A percentile compares a stretch with the other conserved stretches of the same genome.
These are phyloP conservation scores for Pichia californica DNA, from an alignment of 805 yeast species.

Conservation along the genomic window DNA sequence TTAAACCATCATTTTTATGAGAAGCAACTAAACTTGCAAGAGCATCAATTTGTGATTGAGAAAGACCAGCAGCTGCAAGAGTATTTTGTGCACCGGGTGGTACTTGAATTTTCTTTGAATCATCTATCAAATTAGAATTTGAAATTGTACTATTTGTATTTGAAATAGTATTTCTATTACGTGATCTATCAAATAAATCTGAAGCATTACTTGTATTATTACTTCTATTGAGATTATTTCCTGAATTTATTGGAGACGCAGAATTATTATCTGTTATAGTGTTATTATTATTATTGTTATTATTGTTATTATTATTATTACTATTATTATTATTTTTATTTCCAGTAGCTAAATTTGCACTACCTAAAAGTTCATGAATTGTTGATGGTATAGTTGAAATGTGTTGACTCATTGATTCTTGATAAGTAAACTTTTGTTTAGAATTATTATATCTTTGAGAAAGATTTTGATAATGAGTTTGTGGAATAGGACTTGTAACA, in stretches of 20 bases:
- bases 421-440: conserved; percentile 13
- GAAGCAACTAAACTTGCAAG: conserved; percentile 68
- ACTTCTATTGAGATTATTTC: conserved; percentile 1
- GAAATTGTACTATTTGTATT: background rate
- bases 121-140: background rate
- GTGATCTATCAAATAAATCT: background rate
- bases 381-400: conserved; percentile 28
- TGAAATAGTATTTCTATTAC: background rate
- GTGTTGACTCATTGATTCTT: conserved; percentile 12
- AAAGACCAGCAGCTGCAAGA: conserved; percentile 57
- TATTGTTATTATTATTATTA: background rate
- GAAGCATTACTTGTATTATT: conserved; percentile 1
- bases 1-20: conserved; percentile 32
- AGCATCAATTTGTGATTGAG: conserved; percentile 65
- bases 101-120: conserved; percentile 40
- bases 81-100: conserved; percentile 69
- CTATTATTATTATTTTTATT: background rate
- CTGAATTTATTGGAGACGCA: no score
- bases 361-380: conserved; percentile 19
- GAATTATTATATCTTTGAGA: conserved; percentile 13
- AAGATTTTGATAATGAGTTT: conserved; percentile 12
- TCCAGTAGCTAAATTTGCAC: conserved; percentile 9
- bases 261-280: background rate
- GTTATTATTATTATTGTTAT: background rate
- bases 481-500: conserved; percentile 6